Evolutionary conservation across 805 yeast genomes (phyloP).

Genomic region (Metschnikowia shivogae): DNA sequence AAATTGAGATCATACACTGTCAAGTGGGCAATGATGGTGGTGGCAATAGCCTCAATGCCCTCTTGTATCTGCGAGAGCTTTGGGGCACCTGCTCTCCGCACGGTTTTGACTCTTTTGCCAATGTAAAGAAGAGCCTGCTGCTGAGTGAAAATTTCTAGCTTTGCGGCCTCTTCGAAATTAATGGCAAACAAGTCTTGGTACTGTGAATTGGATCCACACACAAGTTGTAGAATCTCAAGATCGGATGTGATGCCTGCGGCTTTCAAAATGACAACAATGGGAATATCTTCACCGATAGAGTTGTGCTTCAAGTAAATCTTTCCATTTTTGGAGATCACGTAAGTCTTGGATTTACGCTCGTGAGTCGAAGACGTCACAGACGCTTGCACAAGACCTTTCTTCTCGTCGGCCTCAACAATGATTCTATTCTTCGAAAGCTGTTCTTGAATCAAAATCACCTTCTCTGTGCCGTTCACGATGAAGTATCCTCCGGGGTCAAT

Average conservation of each 20-base stretch:
- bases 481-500: slow-evolving; percentile 98
- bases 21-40: slow-evolving; percentile 92
- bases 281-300: slow-evolving; percentile 91
- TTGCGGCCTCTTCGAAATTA: slow-evolving; percentile 91
- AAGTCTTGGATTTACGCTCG: slow-evolving; percentile 96
- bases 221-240: slow-evolving; percentile 87
- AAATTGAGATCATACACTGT: slow-evolving; percentile 81
- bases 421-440: slow-evolving; percentile 96
- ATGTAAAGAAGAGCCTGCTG: slow-evolving; percentile 89
- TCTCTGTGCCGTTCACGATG: slow-evolving; percentile 96
- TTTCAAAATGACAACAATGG: slow-evolving; percentile 86
- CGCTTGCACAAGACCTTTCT: slow-evolving; percentile 91
- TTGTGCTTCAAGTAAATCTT: slow-evolving; percentile 90
- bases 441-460: slow-evolving; percentile 94
- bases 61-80: slow-evolving; percentile 80
- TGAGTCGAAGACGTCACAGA: slow-evolving; percentile 97
- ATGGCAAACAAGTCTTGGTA: slow-evolving; percentile 92
- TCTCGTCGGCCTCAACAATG: slow-evolving; percentile 95
- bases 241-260: slow-evolving; percentile 95
- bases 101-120: slow-evolving; percentile 88
- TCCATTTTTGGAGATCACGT: slow-evolving; percentile 87
- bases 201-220: slow-evolving; percentile 82
- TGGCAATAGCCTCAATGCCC: slow-evolving; percentile 94
- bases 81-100: slow-evolving; percentile 81
- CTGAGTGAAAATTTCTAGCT: slow-evolving; percentile 80